Conservation (phyloP, 495 filamentous ascomycete species). For the Chaetomium cochliodes region DNA sequence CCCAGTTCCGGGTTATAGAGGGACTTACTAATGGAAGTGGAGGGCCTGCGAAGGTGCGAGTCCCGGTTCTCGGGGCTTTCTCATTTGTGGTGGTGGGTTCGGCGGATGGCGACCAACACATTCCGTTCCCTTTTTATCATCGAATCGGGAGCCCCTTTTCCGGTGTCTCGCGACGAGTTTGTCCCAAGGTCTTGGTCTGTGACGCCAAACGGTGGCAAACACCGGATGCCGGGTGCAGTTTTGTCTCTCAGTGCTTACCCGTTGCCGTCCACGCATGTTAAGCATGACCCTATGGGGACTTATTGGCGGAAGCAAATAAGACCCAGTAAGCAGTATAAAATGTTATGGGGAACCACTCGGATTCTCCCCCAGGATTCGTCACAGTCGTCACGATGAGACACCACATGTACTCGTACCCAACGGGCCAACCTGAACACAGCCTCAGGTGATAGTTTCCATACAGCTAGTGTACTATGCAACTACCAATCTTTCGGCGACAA, state of each 20-base stretch:
- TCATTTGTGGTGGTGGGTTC: background rate
- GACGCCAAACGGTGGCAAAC: conserved; percentile 3
- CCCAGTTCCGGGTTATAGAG: too few relatives aligned
- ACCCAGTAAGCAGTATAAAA: too few relatives aligned
- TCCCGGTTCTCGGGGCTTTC: background rate
- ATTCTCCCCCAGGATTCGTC: too few relatives aligned
- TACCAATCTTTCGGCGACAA: background rate
- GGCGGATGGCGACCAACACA: background rate
- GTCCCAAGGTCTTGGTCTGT: background rate
- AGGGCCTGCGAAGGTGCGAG: background rate
- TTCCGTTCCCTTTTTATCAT: too few relatives aligned
- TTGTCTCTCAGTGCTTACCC: background rate
- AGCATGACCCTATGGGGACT: background rate
- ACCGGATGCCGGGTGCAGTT: background rate
- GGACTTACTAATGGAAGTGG: too few relatives aligned
- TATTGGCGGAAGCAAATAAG: too few relatives aligned
- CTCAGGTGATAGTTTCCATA: background rate
- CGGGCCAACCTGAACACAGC: background rate
- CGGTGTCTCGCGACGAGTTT: background rate
- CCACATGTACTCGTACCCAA: too few relatives aligned
- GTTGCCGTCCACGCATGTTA: background rate
- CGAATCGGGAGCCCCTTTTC: background rate
- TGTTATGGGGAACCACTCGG: too few relatives aligned
- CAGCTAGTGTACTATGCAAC: background rate
- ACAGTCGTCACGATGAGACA: too few relatives aligned